Conservation (phyloP, 495 filamentous ascomycete species). For the Cudoniella acicularis region DNA sequence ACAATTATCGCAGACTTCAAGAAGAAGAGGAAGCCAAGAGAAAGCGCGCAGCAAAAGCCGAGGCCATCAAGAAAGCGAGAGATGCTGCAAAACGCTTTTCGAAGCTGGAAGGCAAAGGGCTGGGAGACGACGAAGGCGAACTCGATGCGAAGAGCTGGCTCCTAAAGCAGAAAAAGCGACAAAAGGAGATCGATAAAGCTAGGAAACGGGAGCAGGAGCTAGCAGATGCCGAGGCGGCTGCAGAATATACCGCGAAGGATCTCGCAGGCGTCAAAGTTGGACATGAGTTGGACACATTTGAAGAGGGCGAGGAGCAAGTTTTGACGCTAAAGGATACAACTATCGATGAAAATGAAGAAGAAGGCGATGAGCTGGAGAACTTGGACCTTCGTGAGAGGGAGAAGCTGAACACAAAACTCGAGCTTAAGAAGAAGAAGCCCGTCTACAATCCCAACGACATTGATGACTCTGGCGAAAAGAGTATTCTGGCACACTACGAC, state of each 20-base stretch:
- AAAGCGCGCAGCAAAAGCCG: slow-evolving; percentile 70
- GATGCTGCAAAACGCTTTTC: slow-evolving; percentile 73
- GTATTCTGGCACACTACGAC: slow-evolving; percentile 83
- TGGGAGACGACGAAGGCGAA: slow-evolving; percentile 66
- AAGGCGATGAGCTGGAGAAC: slow-evolving; percentile 90
- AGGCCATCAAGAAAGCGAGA: slow-evolving; percentile 82
- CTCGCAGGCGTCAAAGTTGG: slow-evolving; percentile 87
- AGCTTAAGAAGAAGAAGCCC: slow-evolving; percentile 88
- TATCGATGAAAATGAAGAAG: slow-evolving; percentile 80
- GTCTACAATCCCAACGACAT: slow-evolving; percentile 80
- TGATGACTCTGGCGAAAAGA: slow-evolving; percentile 52
- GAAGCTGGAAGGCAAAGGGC: slow-evolving; percentile 71
- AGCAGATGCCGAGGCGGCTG: slow-evolving; percentile 46
- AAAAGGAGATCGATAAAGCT: slow-evolving; percentile 82
- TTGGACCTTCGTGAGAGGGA: slow-evolving; percentile 74
- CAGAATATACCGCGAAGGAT: slow-evolving; percentile 75
- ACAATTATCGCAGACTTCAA: slow-evolving; percentile 53
- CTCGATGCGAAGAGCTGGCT: slow-evolving; percentile 84
- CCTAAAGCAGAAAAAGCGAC: slow-evolving; percentile 78
- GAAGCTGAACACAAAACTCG: slow-evolving; percentile 68
- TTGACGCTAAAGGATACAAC: slow-evolving; percentile 87
- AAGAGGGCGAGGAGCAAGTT: slow-evolving; percentile 76
- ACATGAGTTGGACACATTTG: slow-evolving; percentile 75
- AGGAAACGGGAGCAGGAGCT: slow-evolving; percentile 72
- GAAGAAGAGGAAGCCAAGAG: slow-evolving; percentile 61